Conservation (phyloP, 768 basidiomycete genomes). For the Ramaria sp. region DNA sequence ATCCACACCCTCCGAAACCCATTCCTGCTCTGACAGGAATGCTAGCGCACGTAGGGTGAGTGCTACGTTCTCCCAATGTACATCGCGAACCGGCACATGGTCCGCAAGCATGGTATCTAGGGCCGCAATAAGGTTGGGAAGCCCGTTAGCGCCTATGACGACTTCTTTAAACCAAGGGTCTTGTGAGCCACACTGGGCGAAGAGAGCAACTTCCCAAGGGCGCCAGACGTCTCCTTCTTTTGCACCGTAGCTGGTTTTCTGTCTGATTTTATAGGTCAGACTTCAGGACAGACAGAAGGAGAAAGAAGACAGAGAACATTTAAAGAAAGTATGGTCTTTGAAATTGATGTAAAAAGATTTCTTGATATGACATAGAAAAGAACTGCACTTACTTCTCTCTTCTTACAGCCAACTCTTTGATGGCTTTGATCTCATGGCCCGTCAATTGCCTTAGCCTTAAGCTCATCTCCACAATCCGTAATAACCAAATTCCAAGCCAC, state of each 20-base stretch:
- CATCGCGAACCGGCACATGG: background rate
- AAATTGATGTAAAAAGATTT: too few species aligned
- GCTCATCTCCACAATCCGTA: conserved; percentile 5
- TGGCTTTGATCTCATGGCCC: background rate
- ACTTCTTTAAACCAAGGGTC: background rate
- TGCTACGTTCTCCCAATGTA: conserved; percentile 1
- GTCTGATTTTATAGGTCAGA: background rate
- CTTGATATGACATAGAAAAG: background rate
- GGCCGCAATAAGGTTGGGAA: background rate
- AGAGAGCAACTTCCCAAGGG: conserved; percentile 6
- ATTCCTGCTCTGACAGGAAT: background rate
- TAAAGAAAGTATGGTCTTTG: background rate
- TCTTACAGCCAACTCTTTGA: background rate
- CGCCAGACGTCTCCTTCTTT: background rate
- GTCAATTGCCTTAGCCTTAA: background rate
- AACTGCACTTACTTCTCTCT: conserved; percentile 1
- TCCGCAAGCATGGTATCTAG: background rate
- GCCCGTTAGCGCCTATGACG: background rate
- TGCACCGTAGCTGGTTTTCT: background rate
- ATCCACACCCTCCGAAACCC: background rate
- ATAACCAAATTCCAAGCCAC: background rate
- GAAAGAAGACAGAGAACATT: background rate
- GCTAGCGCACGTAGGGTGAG: conserved; percentile 1
- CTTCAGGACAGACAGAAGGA: background rate
- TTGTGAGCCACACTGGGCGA: conserved; percentile 1